Evolutionary conservation across 2,329 filamentous ascomycete species (phyloP).

Genomic region (Rhynchosporium graminicola): DNA sequence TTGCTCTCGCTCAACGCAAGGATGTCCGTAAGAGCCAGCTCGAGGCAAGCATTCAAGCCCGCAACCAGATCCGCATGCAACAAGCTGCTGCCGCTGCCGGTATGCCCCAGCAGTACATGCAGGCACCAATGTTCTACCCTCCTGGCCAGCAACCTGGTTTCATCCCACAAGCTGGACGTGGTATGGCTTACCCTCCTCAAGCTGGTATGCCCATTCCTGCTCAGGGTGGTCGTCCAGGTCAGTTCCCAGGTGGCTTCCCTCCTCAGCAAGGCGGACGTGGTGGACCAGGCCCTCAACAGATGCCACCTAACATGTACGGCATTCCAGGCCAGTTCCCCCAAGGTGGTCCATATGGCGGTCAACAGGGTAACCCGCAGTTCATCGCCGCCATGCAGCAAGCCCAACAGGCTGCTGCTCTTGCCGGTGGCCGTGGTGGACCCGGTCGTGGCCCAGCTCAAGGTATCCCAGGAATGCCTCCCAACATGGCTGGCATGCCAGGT

Average conservation of each 20-base stretch:
- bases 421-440: conserved; percentile 43
- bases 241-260: conserved; percentile 79
- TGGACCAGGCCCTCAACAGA: conserved; percentile 77
- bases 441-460: conserved; percentile 61
- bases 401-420: conserved; percentile 59
- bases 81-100: conserved; percentile 89
- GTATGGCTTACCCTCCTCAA: conserved; percentile 65
- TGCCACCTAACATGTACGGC: conserved; percentile 84
- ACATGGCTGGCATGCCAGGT: conserved; percentile 60
- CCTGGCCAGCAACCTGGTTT: conserved; percentile 76
- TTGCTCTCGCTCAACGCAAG: conserved; percentile 98
- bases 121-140: conserved; percentile 88
- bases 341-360: conserved; percentile 72
- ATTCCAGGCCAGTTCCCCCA: conserved; percentile 80
- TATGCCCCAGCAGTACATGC: conserved; percentile 86
- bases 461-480: conserved; percentile 73
- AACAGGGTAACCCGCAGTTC: conserved; percentile 77
- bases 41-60: conserved; percentile 97
- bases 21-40: conserved; percentile 99
- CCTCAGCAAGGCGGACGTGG: conserved; percentile 87
- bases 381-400: conserved; percentile 82
- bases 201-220: conserved; percentile 67
- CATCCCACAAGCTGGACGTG: conserved; percentile 61
- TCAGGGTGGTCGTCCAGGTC: conserved; percentile 79
- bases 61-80: conserved; percentile 98